Evolutionary conservation across 2,329 filamentous ascomycete genomes (phyloP).

Genomic region (Epichloe amarillans): DNA sequence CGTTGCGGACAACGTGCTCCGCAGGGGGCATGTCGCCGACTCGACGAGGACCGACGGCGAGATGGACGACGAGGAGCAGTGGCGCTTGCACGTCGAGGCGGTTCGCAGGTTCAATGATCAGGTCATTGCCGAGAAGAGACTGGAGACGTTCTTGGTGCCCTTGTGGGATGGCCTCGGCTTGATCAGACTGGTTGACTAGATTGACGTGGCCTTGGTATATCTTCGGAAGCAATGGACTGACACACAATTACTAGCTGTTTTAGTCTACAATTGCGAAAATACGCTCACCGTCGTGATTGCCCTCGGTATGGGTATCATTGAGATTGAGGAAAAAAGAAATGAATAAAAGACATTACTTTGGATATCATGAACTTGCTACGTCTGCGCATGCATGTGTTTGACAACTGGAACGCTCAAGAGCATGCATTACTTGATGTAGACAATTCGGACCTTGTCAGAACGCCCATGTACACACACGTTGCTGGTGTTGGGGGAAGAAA

Average conservation of each 20-base stretch:
- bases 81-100: constrained; percentile 12
- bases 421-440: no score
- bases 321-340: not conserved
- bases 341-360: not conserved
- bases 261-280: no score
- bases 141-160: constrained; percentile 28
- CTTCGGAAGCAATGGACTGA: not conserved
- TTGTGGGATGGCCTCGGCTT: constrained; percentile 30
- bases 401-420: not conserved
- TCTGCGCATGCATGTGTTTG: not conserved
- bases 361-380: not conserved
- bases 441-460: no score
- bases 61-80: constrained; percentile 2
- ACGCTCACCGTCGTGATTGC: no score
- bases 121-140: constrained; percentile 18
- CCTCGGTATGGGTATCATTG: not conserved
- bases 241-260: no score
- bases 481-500: no score
- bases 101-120: constrained; percentile 23
- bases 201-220: not conserved
- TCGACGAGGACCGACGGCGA: constrained; percentile 2
- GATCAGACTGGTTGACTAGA: constrained; percentile 24
- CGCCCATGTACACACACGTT: no score
- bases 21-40: constrained; percentile 31
- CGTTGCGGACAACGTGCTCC: constrained; percentile 41